Conservation (phyloP, 176 grass and related monocot species). For the Saccharum officinarum region DNA sequence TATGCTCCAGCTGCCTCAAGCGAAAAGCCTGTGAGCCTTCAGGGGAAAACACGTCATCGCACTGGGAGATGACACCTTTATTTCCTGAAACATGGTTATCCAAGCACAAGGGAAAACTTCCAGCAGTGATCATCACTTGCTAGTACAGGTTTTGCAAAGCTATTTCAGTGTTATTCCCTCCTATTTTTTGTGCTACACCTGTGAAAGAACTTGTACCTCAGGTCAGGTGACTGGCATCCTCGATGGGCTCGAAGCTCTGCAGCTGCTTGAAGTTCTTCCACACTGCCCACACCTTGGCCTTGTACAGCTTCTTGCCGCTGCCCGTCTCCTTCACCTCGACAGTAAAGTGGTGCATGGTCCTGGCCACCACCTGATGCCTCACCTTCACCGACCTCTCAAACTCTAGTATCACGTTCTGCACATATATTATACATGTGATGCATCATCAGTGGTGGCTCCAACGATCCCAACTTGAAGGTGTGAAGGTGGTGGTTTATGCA, state of each 20-base stretch:
- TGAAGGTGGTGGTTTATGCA: not conserved
- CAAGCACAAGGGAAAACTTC: not conserved
- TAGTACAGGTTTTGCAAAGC: not conserved
- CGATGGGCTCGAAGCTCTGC: conserved; percentile 43
- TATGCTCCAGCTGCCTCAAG: not conserved
- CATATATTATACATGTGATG: not conserved
- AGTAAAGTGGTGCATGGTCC: conserved; percentile 58
- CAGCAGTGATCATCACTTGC: not conserved
- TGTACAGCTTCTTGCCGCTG: conserved; percentile 50
- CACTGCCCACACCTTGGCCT: conserved; percentile 53
- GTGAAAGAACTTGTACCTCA: not conserved
- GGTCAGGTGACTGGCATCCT: not conserved
- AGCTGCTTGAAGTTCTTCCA: conserved; percentile 71
- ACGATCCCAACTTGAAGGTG: not conserved
- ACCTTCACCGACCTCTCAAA: conserved; percentile 59
- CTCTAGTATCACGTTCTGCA: conserved; percentile 51
- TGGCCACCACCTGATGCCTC: conserved; percentile 52
- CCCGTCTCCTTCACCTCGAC: conserved; percentile 51
- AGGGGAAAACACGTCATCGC: not conserved
- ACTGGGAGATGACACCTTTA: not conserved
- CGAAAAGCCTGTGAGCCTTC: not conserved
- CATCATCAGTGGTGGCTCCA: not conserved
- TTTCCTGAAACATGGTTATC: conserved; percentile 24
- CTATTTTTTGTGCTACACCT: not conserved
- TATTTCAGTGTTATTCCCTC: not conserved